Evolutionary conservation across 805 yeast species (phyloP).

Genomic region (Dipodascus albidus): DNA sequence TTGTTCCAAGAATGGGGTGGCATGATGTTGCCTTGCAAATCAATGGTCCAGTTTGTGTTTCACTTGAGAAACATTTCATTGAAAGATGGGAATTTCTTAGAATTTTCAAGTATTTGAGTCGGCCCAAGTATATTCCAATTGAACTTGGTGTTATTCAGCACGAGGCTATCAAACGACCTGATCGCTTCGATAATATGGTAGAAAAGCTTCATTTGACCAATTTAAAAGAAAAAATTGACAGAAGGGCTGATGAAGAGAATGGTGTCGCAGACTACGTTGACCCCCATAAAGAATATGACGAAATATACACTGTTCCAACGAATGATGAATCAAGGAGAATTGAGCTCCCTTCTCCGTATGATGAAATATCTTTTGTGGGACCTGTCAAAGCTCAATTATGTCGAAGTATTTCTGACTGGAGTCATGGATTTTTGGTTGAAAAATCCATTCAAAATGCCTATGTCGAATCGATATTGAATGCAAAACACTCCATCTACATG

Average conservation of each 20-base stretch:
- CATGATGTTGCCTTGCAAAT: conserved; percentile 8
- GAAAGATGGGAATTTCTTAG: conserved; percentile 9
- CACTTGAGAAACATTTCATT: conserved; percentile 6
- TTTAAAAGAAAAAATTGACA: not conserved
- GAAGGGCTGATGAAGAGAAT: not conserved
- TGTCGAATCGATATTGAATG: conserved; percentile 13
- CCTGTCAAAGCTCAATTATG: conserved; percentile 4
- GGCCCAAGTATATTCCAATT: conserved; percentile 4
- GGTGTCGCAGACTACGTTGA: not conserved
- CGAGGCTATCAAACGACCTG: not conserved
- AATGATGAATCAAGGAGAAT: not conserved
- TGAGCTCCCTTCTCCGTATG: not conserved
- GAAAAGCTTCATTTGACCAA: not conserved
- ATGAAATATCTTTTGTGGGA: not conserved
- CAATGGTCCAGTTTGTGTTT: conserved; percentile 9
- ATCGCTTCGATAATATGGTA: not conserved
- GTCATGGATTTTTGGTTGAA: conserved; percentile 7
- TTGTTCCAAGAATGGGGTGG: conserved; percentile 8
- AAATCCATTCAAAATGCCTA: conserved; percentile 9
- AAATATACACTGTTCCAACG: not conserved
- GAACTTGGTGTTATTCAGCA: conserved; percentile 1
- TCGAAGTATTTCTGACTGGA: conserved; percentile 7
- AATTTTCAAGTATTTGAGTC: conserved; percentile 5
- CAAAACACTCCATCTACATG: conserved; percentile 30
- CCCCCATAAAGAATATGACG: not conserved